Evolutionary conservation across 345 rosid genomes (phyloP), one percentile per base, ranked within the genome.

Genomic region (Isatis tinctoria): DNA sequence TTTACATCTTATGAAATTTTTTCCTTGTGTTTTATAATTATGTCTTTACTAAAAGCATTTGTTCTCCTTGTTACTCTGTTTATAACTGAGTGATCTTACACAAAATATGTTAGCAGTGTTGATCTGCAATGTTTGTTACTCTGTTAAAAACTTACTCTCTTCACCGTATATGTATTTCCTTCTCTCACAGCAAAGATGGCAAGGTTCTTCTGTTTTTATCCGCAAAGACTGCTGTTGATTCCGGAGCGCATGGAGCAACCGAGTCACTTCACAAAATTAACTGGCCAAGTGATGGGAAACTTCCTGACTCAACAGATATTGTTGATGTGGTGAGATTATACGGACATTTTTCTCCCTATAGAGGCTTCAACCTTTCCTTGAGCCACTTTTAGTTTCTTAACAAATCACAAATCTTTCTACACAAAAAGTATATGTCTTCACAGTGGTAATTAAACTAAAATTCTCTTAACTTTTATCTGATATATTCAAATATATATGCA

Each of bases 261-360:
- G 82, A 86, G 60, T 89, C 97, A 41, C 91, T 91, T 74, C 89
- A 89, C 78, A 85, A 77, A 74, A 85, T 94, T 73, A 88, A 83
- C 32, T 94, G 99, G 99, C 88, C 88, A 20, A 74, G 76, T 24
- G 78, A 87, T 82, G 80, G 83, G 67, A 75, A 83, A 58, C 60
- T 81, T 28, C 60, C 69, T 64, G 69, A 82, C 64, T 70, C 80
- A 49, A 67, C 73, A 72, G 79, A 85, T 74, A 71, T 90, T 47
- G 47, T 80, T 69, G 97, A 87, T 74, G 91, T 92, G 89, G 99
- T 92, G 73, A 84, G 88, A 49, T 43, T 52, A 72, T 75, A 9
- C 2, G 4, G n/a, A 66, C 52, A 12, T 45, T 54, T 30, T 8
- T 61, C 73, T 67, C 45, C 37, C 44, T 39, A 7, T 30, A 24